Conservation (phyloP, 768 basidiomycete genomes). For the Baorangia bicolor region DNA sequence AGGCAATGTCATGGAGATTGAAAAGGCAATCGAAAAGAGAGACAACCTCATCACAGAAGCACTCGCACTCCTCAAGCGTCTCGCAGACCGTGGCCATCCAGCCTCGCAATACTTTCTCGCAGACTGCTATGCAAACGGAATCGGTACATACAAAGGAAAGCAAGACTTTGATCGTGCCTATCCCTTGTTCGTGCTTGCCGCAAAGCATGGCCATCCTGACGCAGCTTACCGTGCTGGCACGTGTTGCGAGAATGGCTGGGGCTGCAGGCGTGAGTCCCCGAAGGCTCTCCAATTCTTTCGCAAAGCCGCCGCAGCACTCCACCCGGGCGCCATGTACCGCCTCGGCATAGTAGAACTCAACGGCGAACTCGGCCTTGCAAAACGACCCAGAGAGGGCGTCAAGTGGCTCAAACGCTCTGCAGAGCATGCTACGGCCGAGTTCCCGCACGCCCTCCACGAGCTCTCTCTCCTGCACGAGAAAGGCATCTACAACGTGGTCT, state of each 20-base stretch:
- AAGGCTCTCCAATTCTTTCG: slow-evolving; percentile 93
- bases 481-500: slow-evolving; percentile 98
- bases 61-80: slow-evolving; percentile 78
- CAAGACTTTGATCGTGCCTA: slow-evolving; percentile 98
- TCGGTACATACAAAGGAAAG: slow-evolving; percentile 82
- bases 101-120: slow-evolving; percentile 97
- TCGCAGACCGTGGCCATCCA: slow-evolving; percentile 92
- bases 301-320: slow-evolving; percentile 87
- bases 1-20: slow-evolving; percentile 77
- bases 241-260: slow-evolving; percentile 99
- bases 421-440: slow-evolving; percentile 91
- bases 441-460: slow-evolving; percentile 95
- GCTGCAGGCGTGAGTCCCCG: slow-evolving; percentile 86
- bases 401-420: slow-evolving; percentile 98
- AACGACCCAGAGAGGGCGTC: slow-evolving; percentile 92
- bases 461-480: slow-evolving; percentile 90
- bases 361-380: slow-evolving; percentile 84
- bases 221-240: slow-evolving; percentile 95
- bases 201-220: slow-evolving; percentile 96
- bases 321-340: slow-evolving; percentile 95
- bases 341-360: slow-evolving; percentile 96
- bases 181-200: slow-evolving; percentile 92
- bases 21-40: slow-evolving; percentile 75
- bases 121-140: slow-evolving; percentile 98
- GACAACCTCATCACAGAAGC: slow-evolving; percentile 92